Evolutionary conservation across 2,329 filamentous ascomycete species (phyloP).

Genomic region (Hymenotorrendiella dingleyae): DNA sequence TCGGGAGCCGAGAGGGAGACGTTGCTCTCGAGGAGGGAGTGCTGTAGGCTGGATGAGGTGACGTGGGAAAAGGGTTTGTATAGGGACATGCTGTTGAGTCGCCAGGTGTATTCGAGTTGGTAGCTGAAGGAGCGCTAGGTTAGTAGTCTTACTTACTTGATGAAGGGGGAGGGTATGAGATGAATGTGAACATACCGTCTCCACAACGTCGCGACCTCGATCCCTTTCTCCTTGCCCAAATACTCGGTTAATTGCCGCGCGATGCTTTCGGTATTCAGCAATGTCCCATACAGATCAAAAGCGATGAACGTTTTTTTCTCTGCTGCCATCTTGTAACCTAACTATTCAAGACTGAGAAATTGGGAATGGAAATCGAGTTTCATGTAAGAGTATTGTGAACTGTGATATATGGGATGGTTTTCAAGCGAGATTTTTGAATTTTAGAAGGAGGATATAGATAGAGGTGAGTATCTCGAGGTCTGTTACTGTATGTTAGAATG

Average conservation of each 20-base stretch:
- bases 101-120: conserved; percentile 74
- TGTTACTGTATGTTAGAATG: conserved; percentile 2
- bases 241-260: conserved; percentile 49
- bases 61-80: conserved; percentile 59
- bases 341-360: no score
- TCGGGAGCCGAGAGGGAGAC: conserved; percentile 39
- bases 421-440: no score
- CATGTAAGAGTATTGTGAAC: no score
- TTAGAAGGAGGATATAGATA: neutral
- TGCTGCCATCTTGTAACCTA: no score
- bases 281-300: conserved; percentile 71
- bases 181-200: conserved; percentile 37
- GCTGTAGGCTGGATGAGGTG: conserved; percentile 54
- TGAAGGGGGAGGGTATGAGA: no score
- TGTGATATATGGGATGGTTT: neutral
- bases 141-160: no score
- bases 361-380: no score
- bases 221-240: conserved; percentile 52
- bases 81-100: conserved; percentile 65
- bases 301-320: conserved; percentile 47
- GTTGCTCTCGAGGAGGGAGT: conserved; percentile 56
- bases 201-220: conserved; percentile 54
- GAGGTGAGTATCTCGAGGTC: no score
- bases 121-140: conserved; percentile 32
- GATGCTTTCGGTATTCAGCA: conserved; percentile 68